Evolutionary conservation across 352 stramenopile species (phyloP).

Genomic region (Globisporangium cylindrosporum): DNA sequence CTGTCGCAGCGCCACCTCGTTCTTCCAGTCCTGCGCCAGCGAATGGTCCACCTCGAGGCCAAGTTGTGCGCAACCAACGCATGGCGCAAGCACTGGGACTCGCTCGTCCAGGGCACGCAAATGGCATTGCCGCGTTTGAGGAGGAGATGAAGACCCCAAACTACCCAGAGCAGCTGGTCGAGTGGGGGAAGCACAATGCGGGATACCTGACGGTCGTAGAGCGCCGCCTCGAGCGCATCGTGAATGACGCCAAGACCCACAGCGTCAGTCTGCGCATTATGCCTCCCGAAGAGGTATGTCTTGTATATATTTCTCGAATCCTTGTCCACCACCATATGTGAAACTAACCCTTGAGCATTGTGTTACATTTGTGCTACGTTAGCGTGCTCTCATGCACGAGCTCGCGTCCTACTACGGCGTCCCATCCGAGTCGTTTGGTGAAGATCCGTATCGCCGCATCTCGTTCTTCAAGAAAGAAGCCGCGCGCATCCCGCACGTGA

Average conservation of each 20-base stretch:
- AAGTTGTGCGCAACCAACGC: constrained; percentile 68
- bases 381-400: constrained; percentile 72
- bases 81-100: constrained; percentile 64
- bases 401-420: constrained; percentile 65
- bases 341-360: neutral
- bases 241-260: constrained; percentile 62
- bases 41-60: constrained; percentile 35
- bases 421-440: constrained; percentile 71
- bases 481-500: constrained; percentile 46
- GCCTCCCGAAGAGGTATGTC: constrained; percentile 48
- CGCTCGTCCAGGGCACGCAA: constrained; percentile 32
- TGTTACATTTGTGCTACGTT: constrained; percentile 2
- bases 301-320: constrained; percentile 6
- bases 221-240: constrained; percentile 69
- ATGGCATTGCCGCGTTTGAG: constrained; percentile 52
- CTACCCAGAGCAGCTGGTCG: constrained; percentile 57
- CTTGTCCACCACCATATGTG: neutral
- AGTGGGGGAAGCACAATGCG: constrained; percentile 71
- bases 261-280: constrained; percentile 77
- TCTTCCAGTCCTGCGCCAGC: constrained; percentile 13
- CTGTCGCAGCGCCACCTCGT: constrained; percentile 11
- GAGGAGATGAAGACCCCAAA: constrained; percentile 72
- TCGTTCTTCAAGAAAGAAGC: constrained; percentile 74
- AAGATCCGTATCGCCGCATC: constrained; percentile 64
- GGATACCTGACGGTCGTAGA: constrained; percentile 73